Evolutionary conservation across 768 basidiomycete genomes (phyloP).

Genomic region (Xerocomellus dryophilus): DNA sequence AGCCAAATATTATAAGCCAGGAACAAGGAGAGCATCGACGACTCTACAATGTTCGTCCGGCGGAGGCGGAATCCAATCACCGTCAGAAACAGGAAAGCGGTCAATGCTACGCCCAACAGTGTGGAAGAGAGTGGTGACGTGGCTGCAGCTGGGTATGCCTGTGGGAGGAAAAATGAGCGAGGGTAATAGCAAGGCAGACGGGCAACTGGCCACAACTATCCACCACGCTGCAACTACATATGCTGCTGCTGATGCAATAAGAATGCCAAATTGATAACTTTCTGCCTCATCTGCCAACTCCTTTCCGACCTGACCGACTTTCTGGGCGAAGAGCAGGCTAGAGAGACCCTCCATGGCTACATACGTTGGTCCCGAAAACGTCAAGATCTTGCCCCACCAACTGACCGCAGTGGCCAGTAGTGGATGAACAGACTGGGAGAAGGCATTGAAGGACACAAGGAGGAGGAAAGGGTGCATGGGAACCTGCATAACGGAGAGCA

Average conservation of each 20-base stretch:
- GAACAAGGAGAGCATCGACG: constrained; percentile 81
- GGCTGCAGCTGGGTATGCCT: constrained; percentile 83
- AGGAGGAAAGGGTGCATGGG: constrained; percentile 86
- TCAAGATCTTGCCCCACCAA: constrained; percentile 73
- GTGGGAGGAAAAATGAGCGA: constrained; percentile 12
- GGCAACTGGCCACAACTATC: constrained; percentile 69
- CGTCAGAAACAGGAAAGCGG: constrained; percentile 86
- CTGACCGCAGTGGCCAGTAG: constrained; percentile 53
- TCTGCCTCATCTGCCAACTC: constrained; percentile 71
- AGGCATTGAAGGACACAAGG: constrained; percentile 82
- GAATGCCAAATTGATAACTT: constrained; percentile 69
- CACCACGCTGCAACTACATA: constrained; percentile 85
- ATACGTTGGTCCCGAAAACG: constrained; percentile 72
- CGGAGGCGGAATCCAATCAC: constrained; percentile 87
- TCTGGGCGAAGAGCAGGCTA: constrained; percentile 78
- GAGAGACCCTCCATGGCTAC: constrained; percentile 83
- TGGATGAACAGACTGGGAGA: constrained; percentile 62
- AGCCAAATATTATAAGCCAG: constrained; percentile 91
- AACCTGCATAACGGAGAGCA: constrained; percentile 74
- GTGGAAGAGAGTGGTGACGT: constrained; percentile 86
- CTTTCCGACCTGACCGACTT: constrained; percentile 74
- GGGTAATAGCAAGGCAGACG: neutral
- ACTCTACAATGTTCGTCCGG: constrained; percentile 91
- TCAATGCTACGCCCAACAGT: constrained; percentile 81
- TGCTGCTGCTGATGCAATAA: constrained; percentile 72